These are phyloP conservation scores for Alternaria ventricosa DNA, from an alignment of 2,329 filamentous ascomycete genomes.

Conservation along the genomic window DNA sequence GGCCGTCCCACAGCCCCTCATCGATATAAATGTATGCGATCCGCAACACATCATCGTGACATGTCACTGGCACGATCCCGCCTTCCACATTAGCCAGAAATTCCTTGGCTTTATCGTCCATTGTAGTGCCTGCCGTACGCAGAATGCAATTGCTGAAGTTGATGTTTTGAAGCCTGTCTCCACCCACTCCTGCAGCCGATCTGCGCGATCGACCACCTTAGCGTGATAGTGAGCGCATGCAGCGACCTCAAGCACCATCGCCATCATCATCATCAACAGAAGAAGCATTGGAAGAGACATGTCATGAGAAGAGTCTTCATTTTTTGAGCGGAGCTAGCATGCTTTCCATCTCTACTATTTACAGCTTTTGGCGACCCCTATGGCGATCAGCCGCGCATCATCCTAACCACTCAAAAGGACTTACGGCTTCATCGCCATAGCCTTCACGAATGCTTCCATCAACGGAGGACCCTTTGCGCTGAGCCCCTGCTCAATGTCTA, in stretches of 20 bases:
- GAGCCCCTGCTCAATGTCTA: constrained; percentile 40
- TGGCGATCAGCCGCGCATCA: constrained; percentile 4
- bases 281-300: background rate
- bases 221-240: too few species aligned
- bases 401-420: constrained; percentile 2
- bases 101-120: background rate
- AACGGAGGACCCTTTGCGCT: constrained; percentile 35
- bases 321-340: background rate
- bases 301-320: background rate
- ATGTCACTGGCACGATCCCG: constrained; percentile 3
- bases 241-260: constrained; percentile 1
- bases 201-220: too few species aligned
- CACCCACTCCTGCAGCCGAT: too few species aligned
- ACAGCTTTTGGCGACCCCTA: constrained; percentile 9
- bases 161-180: background rate
- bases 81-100: constrained; percentile 1
- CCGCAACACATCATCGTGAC: constrained; percentile 2
- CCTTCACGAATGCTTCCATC: constrained; percentile 27
- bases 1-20: background rate
- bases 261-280: constrained; percentile 1
- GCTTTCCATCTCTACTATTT: background rate
- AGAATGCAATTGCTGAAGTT: background rate
- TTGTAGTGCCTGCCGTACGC: background rate
- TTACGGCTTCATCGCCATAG: constrained; percentile 33
- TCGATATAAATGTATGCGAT: constrained; percentile 1